phyloP scores from a whole-genome alignment of 2,329 filamentous ascomycete species.

The Neofusicoccum kwambonambiense region DNA sequence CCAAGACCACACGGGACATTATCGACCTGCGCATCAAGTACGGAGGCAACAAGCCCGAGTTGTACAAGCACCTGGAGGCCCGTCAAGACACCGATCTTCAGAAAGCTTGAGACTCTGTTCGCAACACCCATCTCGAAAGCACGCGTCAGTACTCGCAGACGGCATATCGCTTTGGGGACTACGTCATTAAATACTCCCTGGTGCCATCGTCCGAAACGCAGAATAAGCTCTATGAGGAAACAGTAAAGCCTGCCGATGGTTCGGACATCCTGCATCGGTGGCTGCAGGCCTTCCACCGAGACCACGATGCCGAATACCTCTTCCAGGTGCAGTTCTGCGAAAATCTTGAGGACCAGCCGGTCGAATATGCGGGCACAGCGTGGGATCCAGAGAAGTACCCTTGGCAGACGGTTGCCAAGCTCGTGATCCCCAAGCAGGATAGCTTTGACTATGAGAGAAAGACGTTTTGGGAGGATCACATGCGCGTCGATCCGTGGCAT shows the following conservation, averaged over 20 bases:
- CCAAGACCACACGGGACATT: constrained; percentile 47
- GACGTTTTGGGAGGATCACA: constrained; percentile 45
- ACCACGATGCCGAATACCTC: constrained; percentile 43
- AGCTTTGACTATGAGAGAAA: constrained; percentile 41
- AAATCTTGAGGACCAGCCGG: constrained; percentile 47
- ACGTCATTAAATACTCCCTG: constrained; percentile 49
- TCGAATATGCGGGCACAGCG: constrained; percentile 44
- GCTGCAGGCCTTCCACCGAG: constrained; percentile 41
- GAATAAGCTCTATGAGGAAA: constrained; percentile 41
- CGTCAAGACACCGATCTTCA: constrained; percentile 41
- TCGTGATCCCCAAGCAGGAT: constrained; percentile 43
- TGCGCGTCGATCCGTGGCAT: constrained; percentile 45
- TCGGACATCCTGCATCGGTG: constrained; percentile 41
- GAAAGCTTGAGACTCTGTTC: constrained; percentile 39
- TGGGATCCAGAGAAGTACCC: constrained; percentile 51
- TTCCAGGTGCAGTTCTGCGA: constrained; percentile 50
- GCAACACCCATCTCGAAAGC: constrained; percentile 41
- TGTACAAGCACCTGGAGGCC: constrained; percentile 43
- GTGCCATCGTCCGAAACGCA: constrained; percentile 44
- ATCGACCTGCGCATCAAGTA: constrained; percentile 42
- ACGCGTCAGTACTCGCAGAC: constrained; percentile 47
- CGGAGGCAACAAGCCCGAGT: constrained; percentile 36
- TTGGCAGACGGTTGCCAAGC: constrained; percentile 46
- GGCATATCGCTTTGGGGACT: constrained; percentile 49
- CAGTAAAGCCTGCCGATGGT: constrained; percentile 35